phyloP scores from a whole-genome alignment of 495 filamentous ascomycete species.

The Friedmanniomyces simplex region DNA sequence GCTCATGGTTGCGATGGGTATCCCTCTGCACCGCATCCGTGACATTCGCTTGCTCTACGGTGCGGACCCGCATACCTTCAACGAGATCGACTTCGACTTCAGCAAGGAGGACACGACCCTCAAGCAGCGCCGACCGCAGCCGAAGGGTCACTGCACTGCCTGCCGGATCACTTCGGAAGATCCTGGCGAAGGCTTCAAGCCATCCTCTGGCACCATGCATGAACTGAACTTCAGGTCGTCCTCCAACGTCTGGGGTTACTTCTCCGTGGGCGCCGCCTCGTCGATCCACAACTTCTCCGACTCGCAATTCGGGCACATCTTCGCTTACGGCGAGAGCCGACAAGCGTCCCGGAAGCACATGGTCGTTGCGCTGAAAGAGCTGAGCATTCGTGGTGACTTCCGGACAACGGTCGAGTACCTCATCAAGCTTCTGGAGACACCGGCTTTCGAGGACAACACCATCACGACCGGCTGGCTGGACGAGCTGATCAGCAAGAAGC shows the following conservation, averaged over 20 bases:
- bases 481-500: conserved; percentile 93
- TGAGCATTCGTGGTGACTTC: conserved; percentile 99
- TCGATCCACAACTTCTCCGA: conserved; percentile 99
- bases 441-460: conserved; percentile 97
- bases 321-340: conserved; percentile 96
- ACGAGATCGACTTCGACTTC: conserved; percentile 94
- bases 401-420: conserved; percentile 97
- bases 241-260: conserved; percentile 99
- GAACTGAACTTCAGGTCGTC: conserved; percentile 98
- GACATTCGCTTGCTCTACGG: conserved; percentile 96
- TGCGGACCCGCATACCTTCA: conserved; percentile 76
- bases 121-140: conserved; percentile 77
- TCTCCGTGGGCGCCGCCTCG: conserved; percentile 92
- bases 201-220: conserved; percentile 96
- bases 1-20: conserved; percentile 97
- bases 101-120: conserved; percentile 71
- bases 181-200: conserved; percentile 98
- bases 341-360: conserved; percentile 96
- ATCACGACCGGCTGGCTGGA: conserved; percentile 99
- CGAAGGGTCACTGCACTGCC: conserved; percentile 93
- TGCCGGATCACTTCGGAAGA: conserved; percentile 99
- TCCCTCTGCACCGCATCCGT: conserved; percentile 87
- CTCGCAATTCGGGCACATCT: conserved; percentile 98
- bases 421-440: conserved; percentile 96
- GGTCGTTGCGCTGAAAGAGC: conserved; percentile 95